Conservation (phyloP, 2,329 filamentous ascomycete species). For the Coleophoma cylindrospora region DNA sequence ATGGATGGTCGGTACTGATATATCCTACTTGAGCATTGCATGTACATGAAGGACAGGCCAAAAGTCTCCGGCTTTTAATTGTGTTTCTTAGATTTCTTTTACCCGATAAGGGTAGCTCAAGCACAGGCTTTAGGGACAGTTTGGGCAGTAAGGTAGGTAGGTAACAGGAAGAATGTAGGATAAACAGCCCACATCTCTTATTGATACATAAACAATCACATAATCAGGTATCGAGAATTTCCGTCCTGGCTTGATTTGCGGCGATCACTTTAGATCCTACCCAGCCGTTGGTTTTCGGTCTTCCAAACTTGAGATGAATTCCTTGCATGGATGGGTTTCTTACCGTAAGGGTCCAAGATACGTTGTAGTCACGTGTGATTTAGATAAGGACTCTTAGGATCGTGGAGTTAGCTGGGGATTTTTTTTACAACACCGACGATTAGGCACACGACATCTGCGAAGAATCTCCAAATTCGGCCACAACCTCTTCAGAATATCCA, state of each 20-base stretch:
- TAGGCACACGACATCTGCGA: slow-evolving; percentile 3
- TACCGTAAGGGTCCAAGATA: too few relatives aligned
- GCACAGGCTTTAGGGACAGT: too few relatives aligned
- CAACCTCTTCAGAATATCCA: too few relatives aligned
- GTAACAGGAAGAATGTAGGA: slow-evolving; percentile 22
- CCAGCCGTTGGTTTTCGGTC: too few relatives aligned
- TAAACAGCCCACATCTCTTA: slow-evolving; percentile 20
- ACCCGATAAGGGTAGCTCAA: slow-evolving; percentile 13
- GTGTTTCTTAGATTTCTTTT: slow-evolving; percentile 24
- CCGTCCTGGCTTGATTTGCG: neutral
- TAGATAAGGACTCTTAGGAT: too few relatives aligned
- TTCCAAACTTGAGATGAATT: too few relatives aligned
- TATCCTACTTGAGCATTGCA: slow-evolving; percentile 9
- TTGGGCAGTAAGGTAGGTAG: slow-evolving; percentile 10
- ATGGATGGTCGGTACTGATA: slow-evolving; percentile 10
- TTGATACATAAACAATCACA: slow-evolving; percentile 15
- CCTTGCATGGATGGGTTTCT: too few relatives aligned
- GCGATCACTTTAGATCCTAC: too few relatives aligned
- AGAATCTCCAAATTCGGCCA: too few relatives aligned
- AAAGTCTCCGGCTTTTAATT: slow-evolving; percentile 20
- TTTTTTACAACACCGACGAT: too few relatives aligned
- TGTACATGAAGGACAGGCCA: slow-evolving; percentile 24
- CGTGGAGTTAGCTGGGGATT: too few relatives aligned
- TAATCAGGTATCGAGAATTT: neutral
- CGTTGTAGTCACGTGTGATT: too few relatives aligned